Conservation (phyloP, 2,329 filamentous ascomycete species). For the Chaetomiaceae sp. region DNA sequence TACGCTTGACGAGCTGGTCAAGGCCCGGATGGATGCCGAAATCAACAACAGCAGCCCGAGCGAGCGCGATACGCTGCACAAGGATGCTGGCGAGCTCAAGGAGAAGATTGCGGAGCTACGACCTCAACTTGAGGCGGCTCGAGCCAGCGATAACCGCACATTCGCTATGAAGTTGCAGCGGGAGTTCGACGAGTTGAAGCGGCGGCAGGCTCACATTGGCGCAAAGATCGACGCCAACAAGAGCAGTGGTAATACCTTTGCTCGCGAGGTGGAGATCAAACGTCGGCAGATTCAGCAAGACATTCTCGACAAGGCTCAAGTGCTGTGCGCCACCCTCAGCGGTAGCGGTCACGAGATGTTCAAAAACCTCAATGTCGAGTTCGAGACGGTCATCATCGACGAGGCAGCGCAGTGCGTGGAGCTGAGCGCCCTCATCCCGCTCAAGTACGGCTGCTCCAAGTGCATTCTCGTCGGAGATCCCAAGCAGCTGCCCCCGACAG, state of each 20-base stretch:
- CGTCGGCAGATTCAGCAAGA: constrained; percentile 82
- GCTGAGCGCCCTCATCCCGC: constrained; percentile 87
- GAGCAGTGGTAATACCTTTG: constrained; percentile 75
- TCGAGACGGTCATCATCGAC: constrained; percentile 97
- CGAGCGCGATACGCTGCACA: constrained; percentile 55
- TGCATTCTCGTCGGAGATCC: constrained; percentile 97
- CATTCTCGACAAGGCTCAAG: constrained; percentile 83
- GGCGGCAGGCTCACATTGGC: constrained; percentile 64
- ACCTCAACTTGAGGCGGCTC: constrained; percentile 64
- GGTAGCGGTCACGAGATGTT: constrained; percentile 98
- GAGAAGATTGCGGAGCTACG: constrained; percentile 67
- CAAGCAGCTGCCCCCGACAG: constrained; percentile 92
- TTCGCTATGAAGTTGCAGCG: constrained; percentile 58
- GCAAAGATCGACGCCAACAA: constrained; percentile 82
- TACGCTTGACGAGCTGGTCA: constrained; percentile 87
- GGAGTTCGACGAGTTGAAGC: constrained; percentile 72
- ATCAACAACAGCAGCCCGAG: constrained; percentile 52
- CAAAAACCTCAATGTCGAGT: constrained; percentile 87
- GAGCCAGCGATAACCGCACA: constrained; percentile 47
- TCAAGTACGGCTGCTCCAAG: constrained; percentile 96
- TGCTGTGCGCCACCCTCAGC: constrained; percentile 91
- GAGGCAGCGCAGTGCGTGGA: constrained; percentile 98
- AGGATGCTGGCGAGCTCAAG: constrained; percentile 68
- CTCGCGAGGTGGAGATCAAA: constrained; percentile 80
- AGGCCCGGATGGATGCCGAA: constrained; percentile 61